Base-by-base conservation (phyloP, 129 eudicot species). In the Scalesia atractyloides region DNA sequence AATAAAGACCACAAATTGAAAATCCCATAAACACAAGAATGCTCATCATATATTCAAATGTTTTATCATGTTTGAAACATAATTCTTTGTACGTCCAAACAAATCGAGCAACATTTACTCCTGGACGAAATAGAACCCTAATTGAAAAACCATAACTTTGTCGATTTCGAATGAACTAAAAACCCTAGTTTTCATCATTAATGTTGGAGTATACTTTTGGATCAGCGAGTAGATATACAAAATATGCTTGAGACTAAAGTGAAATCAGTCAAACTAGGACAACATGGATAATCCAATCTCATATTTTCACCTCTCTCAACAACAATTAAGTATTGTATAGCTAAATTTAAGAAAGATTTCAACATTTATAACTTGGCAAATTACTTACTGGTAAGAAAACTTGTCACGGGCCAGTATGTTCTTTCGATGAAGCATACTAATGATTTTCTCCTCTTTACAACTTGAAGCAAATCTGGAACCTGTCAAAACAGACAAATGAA, bases 381-480 rank as follows among this genome's bases (percentile, higher is more conserved):
- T 76, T 39, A 83, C 97, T 90, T 84, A 94, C 99, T 94, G 99
- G 54, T 97, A 94, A 66, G 80, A 76, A 79, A 77, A 94, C 80
- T 78, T 81, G 75, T 94, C 99, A 39, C 99, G 89, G 15, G 79
- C 72, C 56, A 94, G 81, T 73, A 94, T 82, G 78, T 88, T 88
- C 83, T 86, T 90, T 43, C 99, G 94, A 76, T 93, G 88, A 64
- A 90, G 96, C 43, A 81, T 77, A 61, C 81, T 86, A 54, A 66
- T 77, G 61, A 81, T 66, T 82, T 86, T 72, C 90, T 88, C 73
- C 97, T 80, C 81, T 82, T 94, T 73, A 94, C 83, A 74, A 86
- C 96, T 79, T 90, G 97, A 57, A 94, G 89, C 68, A 94, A 80
- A 80, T 94, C 85, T 11, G 90, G 99, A 80, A 94, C 91, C 99